Percentiles rank a stretch among this genome's conserved stretches.
phyloP scores from a whole-genome alignment of 257 asterid species.

The Lavandula angustifolia region DNA sequence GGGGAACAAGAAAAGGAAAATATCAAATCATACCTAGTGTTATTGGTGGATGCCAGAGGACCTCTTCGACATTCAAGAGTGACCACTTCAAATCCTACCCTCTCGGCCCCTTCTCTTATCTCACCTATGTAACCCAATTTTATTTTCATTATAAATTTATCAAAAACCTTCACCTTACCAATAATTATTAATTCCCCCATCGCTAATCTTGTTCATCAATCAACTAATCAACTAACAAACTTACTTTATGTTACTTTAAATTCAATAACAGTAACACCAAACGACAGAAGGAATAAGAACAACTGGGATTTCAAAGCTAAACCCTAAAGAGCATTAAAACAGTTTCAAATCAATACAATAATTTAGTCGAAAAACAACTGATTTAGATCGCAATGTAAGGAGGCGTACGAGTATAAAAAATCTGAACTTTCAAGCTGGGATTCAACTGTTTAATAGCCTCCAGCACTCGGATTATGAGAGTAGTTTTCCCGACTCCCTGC shows the following conservation, averaged over 20 bases:
- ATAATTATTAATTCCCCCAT: not conserved
- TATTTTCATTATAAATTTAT: constrained; percentile 9
- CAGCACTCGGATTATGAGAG: constrained; percentile 65
- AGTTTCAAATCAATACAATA: constrained; percentile 4
- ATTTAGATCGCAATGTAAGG: not conserved
- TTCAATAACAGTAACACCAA: not conserved
- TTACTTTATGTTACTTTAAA: not conserved
- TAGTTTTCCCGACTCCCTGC: constrained; percentile 91
- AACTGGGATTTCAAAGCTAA: not conserved
- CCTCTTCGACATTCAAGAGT: constrained; percentile 69
- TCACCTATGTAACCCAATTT: constrained; percentile 51
- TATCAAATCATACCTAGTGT: constrained; percentile 45
- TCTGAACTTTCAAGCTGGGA: constrained; percentile 71
- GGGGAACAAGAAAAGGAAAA: constrained; percentile 4
- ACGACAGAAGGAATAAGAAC: constrained; percentile 5
- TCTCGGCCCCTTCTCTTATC: constrained; percentile 68
- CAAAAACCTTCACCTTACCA: constrained; percentile 10
- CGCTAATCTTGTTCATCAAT: constrained; percentile 19
- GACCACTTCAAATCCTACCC: constrained; percentile 85
- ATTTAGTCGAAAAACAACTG: not conserved
- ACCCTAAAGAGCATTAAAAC: not conserved
- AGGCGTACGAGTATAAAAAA: constrained; percentile 75
- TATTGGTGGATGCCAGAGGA: constrained; percentile 62
- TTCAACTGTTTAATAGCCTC: constrained; percentile 55
- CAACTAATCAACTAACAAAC: constrained; percentile 15